Evolutionary conservation across 345 rosid genomes (phyloP).

Genomic region (Hibiscus syriacus): DNA sequence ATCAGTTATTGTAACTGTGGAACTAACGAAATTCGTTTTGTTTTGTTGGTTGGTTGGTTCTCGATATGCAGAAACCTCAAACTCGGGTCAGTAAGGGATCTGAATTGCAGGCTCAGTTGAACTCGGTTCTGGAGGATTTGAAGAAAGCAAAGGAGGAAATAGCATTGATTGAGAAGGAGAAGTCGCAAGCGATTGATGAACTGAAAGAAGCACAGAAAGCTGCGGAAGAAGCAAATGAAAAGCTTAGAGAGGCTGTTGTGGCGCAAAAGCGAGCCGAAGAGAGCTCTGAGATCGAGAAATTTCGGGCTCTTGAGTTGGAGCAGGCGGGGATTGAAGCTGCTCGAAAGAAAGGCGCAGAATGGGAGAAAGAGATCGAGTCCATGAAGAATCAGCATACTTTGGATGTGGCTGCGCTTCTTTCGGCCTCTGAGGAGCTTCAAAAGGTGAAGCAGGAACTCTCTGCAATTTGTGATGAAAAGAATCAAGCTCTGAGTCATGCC

Average conservation of each 20-base stretch:
- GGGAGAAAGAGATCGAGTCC: not conserved
- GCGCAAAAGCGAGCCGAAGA: not conserved
- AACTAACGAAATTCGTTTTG: slow-evolving; percentile 6
- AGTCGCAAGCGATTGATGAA: not conserved
- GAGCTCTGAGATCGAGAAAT: not conserved
- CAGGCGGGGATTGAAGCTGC: not conserved
- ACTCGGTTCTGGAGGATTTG: not conserved
- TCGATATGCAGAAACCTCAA: not conserved
- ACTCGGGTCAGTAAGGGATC: not conserved
- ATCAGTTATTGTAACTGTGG: not conserved
- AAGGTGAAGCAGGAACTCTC: not conserved
- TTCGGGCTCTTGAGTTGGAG: not conserved
- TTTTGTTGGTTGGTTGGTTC: slow-evolving; percentile 7
- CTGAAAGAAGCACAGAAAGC: not conserved
- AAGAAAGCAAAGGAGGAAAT: not conserved
- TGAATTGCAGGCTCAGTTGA: not conserved
- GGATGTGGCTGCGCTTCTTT: not conserved
- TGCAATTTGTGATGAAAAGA: not conserved
- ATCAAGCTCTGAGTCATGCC: not conserved
- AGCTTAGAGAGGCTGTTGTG: not conserved
- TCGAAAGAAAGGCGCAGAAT: not conserved
- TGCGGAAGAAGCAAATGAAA: not conserved
- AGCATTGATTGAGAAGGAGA: not conserved
- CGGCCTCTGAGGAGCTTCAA: not conserved
- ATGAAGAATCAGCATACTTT: not conserved